These are phyloP conservation scores for Starmerella sp. DNA, from an alignment of 805 yeast species.

Conservation along the genomic window DNA sequence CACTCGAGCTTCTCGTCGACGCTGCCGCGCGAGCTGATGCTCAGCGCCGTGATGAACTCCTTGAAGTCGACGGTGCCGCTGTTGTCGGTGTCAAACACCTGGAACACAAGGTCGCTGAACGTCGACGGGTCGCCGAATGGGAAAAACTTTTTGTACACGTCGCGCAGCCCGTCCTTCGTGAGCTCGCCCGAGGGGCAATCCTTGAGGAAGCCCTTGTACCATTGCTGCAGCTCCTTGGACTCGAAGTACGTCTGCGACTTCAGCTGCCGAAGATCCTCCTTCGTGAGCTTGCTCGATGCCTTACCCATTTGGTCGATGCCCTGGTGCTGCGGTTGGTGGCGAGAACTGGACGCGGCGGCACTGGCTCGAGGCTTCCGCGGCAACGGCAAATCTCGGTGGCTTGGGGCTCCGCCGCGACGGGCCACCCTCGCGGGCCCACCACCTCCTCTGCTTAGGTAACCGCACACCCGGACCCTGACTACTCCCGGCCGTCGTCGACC, in stretches of 20 bases:
- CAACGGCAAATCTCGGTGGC: not conserved
- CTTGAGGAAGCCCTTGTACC: conserved; percentile 93
- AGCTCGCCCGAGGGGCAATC: conserved; percentile 90
- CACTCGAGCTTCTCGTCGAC: conserved; percentile 74
- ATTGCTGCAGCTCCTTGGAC: conserved; percentile 87
- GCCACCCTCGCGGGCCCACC: not conserved
- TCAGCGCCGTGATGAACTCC: conserved; percentile 80
- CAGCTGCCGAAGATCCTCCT: conserved; percentile 74
- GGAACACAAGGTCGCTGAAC: conserved; percentile 77
- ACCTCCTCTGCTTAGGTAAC: not conserved
- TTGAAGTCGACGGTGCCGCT: conserved; percentile 79
- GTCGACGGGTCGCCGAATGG: conserved; percentile 97
- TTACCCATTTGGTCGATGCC: conserved; percentile 60
- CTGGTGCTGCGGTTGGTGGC: not conserved
- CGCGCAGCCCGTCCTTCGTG: conserved; percentile 74
- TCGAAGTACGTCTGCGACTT: conserved; percentile 84
- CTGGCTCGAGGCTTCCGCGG: not conserved
- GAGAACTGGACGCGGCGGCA: not conserved
- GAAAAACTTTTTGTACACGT: conserved; percentile 90
- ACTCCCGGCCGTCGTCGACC: no score
- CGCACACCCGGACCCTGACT: not conserved
- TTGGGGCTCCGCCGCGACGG: not conserved
- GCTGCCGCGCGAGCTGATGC: conserved; percentile 77
- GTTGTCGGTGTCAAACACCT: conserved; percentile 74
- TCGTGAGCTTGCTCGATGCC: conserved; percentile 81